A percentile compares a stretch with the other conserved stretches of the same genome.
These are phyloP conservation scores for Entoloma clypeatum DNA, from an alignment of 1,284 basidiomycete species.

Conservation along the genomic window DNA sequence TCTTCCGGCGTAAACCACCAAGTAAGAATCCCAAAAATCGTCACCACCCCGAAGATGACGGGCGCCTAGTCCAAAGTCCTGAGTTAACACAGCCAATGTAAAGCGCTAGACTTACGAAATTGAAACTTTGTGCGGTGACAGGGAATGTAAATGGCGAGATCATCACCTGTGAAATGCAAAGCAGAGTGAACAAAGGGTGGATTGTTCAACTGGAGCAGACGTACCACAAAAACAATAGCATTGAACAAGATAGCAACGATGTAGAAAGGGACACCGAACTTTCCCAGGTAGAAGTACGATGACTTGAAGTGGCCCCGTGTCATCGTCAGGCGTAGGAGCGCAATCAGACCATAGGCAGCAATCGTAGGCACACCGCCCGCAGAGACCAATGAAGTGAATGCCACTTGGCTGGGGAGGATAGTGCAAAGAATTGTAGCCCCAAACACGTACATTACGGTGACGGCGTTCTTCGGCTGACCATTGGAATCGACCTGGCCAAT, in stretches of 20 bases:
- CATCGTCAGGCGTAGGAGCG: constrained; percentile 64
- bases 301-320: constrained; percentile 72
- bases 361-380: constrained; percentile 82
- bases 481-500: constrained; percentile 66
- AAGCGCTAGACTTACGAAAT: constrained; percentile 76
- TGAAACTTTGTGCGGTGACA: constrained; percentile 67
- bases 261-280: constrained; percentile 64
- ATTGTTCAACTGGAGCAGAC: constrained; percentile 25
- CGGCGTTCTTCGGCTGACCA: constrained; percentile 77
- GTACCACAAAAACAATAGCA: constrained; percentile 63
- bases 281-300: constrained; percentile 71
- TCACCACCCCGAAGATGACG: too few species aligned
- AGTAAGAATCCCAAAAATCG: too few species aligned
- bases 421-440: constrained; percentile 71
- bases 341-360: constrained; percentile 78
- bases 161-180: constrained; percentile 50
- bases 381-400: constrained; percentile 81
- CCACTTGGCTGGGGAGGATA: constrained; percentile 81
- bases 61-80: too few species aligned
- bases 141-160: constrained; percentile 83
- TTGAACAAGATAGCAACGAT: constrained; percentile 67
- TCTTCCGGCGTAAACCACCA: too few species aligned
- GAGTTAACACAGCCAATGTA: too few species aligned
- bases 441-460: constrained; percentile 78
- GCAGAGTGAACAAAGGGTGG: constrained; percentile 11